Conservation (phyloP, 352 stramenopile genomes). For the Stramenopiles sp. region DNA sequence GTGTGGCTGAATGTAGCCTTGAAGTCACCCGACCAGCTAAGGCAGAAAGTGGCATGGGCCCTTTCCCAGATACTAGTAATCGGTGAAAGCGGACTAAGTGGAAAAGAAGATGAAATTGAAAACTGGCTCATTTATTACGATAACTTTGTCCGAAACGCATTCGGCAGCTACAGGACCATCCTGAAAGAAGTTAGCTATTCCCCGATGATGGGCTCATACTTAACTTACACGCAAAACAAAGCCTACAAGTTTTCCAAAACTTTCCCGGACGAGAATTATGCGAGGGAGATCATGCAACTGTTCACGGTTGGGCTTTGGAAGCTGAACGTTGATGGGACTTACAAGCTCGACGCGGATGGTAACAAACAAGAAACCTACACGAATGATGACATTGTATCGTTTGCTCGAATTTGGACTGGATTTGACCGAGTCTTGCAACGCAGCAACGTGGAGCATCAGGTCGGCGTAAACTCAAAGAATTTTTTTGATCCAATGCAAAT, state of each 20-base stretch:
- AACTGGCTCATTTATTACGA: conserved; percentile 36
- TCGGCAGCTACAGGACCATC: conserved; percentile 40
- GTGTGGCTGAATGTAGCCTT: conserved; percentile 21
- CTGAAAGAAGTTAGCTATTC: conserved; percentile 35
- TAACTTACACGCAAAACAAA: conserved; percentile 33
- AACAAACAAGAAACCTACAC: conserved; percentile 26
- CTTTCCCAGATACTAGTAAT: conserved; percentile 33
- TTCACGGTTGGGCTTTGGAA: conserved; percentile 34
- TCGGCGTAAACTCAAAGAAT: conserved; percentile 22
- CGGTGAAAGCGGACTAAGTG: neutral
- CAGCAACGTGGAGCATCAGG: conserved; percentile 26
- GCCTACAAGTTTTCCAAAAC: conserved; percentile 25
- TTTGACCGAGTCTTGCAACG: conserved; percentile 28
- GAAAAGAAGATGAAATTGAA: conserved; percentile 25
- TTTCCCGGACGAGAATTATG: conserved; percentile 35
- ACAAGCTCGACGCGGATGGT: conserved; percentile 22
- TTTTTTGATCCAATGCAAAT: conserved; percentile 36
- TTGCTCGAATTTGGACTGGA: conserved; percentile 36
- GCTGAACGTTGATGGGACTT: conserved; percentile 31
- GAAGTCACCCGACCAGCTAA: conserved; percentile 31
- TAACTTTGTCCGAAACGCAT: conserved; percentile 40
- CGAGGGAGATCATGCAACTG: conserved; percentile 37
- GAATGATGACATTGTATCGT: conserved; percentile 33
- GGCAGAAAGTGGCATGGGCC: conserved; percentile 40
- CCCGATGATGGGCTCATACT: conserved; percentile 37